These are phyloP conservation scores for Martensiomyces pterosporus DNA, from an alignment of 192 early-diverging fungal species.

Conservation along the genomic window DNA sequence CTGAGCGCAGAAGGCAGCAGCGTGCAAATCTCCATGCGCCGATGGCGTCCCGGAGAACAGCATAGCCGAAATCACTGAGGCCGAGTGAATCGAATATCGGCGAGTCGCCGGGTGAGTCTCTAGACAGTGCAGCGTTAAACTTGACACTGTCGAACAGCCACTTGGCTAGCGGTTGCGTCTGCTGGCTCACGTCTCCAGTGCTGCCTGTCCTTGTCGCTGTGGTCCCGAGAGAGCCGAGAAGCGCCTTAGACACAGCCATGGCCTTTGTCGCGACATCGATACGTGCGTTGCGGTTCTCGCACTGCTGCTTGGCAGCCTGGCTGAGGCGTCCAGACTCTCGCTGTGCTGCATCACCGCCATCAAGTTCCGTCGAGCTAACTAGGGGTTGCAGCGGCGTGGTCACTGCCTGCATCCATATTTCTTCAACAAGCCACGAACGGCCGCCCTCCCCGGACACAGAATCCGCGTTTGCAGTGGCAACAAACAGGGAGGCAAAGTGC, in stretches of 20 bases:
- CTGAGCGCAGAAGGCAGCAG: too few relatives aligned
- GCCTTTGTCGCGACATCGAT: slow-evolving; percentile 3
- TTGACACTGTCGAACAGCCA: neutral
- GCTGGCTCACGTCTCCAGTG: too few relatives aligned
- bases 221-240: neutral
- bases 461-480: neutral
- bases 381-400: neutral
- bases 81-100: neutral
- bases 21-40: neutral
- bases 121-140: neutral
- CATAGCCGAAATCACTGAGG: neutral
- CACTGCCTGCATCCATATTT: slow-evolving; percentile 15
- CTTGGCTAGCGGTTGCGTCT: neutral
- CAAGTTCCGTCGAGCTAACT: neutral
- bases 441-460: neutral
- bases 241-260: slow-evolving; percentile 2
- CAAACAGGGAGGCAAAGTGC: neutral
- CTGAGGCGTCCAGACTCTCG: neutral
- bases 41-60: neutral
- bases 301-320: slow-evolving; percentile 5
- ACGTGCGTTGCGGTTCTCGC: neutral
- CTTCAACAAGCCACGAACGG: slow-evolving; percentile 16
- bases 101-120: neutral
- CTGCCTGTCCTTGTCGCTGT: too few relatives aligned
- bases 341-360: neutral